Evolutionary conservation across 495 filamentous ascomycete genomes (phyloP), one percentile per base, ranked within the genome.

Genomic region (Penicillium turbatum): DNA sequence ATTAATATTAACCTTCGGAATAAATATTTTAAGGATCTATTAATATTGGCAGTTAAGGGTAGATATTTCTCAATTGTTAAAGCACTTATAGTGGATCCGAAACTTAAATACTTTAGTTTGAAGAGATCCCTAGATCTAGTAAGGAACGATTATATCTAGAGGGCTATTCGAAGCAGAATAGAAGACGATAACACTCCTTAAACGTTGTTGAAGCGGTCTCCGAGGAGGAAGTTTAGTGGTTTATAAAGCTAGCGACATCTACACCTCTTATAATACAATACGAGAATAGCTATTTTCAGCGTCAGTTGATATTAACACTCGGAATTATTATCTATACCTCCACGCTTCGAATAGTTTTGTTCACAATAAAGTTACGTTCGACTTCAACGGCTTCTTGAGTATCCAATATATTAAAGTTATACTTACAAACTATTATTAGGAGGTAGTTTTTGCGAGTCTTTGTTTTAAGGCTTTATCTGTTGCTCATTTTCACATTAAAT

Each of bases 1-100:
- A 49, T 58, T 46, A 40, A 58, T 49, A 45, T 30, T 0, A 58
- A 40, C 39, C 34, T 54, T 13, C 16, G 48, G 34, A 58, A 54
- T 38, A 2, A 27, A 39, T 47, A 15, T n/a, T 39, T 32, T 46
- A 24, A 54, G 26, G 34, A 46, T 47, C 43, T 27, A 32, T 39
- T 54, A 32, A 31, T 46, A 21, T 47, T 54, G 24, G 51, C 42
- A 41, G 51, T 45, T 13, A 40, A 34, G 34, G 34, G 9, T 26
- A 17, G 42, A 5, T 9, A 54, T 39, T 39, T 34, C 11, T 45
- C 10, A 9, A 38, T 54, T 13, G 42, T 54, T 32, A 16, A 48
- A 24, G 43, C 31, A 11, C 43, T 54, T 26, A 12, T 54, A 38
- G 29, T 31, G 7, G 38, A 48, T 24, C 12, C 19, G 0, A 48